phyloP scores from a whole-genome alignment of 805 yeast genomes.

The Limtongia smithiae region DNA sequence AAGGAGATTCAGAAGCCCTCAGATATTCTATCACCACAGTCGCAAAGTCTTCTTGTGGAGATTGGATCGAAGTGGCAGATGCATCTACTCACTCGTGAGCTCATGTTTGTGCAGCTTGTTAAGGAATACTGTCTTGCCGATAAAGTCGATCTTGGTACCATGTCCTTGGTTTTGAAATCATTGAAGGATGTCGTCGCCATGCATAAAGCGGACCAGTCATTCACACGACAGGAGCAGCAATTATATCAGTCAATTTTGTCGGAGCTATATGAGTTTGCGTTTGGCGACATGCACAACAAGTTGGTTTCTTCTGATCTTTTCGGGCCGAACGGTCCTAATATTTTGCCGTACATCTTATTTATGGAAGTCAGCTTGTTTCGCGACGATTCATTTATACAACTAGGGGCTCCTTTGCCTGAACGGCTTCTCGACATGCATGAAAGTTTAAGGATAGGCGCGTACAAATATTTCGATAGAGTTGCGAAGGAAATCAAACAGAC shows the following conservation, averaged over 20 bases:
- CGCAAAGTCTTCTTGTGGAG: conserved; percentile 44
- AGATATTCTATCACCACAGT: conserved; percentile 43
- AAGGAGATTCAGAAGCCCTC: not conserved
- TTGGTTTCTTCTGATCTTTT: not conserved
- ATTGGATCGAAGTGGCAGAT: conserved; percentile 60
- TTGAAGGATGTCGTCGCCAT: not conserved
- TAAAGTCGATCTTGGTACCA: not conserved
- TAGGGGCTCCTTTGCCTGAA: conserved; percentile 8
- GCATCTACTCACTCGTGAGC: conserved; percentile 48
- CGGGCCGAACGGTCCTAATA: not conserved
- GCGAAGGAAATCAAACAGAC: not conserved
- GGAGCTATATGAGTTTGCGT: not conserved
- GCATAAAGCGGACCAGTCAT: not conserved
- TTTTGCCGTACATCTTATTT: conserved; percentile 2
- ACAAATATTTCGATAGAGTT: conserved; percentile 1
- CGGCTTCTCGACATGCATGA: not conserved
- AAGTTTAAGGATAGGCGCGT: conserved; percentile 5
- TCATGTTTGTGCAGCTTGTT: conserved; percentile 51
- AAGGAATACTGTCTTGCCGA: conserved; percentile 36
- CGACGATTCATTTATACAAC: conserved; percentile 12
- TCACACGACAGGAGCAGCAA: conserved; percentile 20
- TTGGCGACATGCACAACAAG: not conserved
- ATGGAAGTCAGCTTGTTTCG: conserved; percentile 10
- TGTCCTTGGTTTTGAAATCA: conserved; percentile 1
- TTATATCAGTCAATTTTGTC: conserved; percentile 6